Base-by-base conservation (phyloP, 148 eudicot genomes). In the Fallopia convolvulus region DNA sequence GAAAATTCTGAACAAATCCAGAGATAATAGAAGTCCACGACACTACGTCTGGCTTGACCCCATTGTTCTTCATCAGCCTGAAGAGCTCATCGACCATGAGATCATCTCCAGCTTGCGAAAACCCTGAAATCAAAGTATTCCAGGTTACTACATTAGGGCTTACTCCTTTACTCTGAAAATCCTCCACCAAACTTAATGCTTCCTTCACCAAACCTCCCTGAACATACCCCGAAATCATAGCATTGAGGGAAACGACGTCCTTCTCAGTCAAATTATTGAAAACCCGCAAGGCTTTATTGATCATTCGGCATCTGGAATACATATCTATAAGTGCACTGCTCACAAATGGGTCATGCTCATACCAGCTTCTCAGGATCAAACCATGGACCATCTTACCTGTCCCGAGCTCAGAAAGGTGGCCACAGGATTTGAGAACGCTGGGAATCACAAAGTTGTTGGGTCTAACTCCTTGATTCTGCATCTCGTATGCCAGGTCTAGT, bases 21-120 rank as follows among this genome's bases (percentile, higher is more conserved):
- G 93, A 84, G 77, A 94, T 82, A 47, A 94, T 77, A 13, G 95
- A 89, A 68, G 98, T 93, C 94, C 93, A 93, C 10, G 98, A 88
- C 49, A 93, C 88, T 33, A 86, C 90, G 83, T 94, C 97, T n/a
- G 93, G 98, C 79, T 90, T 86, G 46, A 89, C 77, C 66, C 90
- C 90, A 74, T 72, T 26, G 33, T 30, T 77, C 5, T 81, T 83
- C 98, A 93, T 94, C 65, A 81, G 46, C 17, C 75, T 70, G 72
- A 94, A 85, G 26, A 92, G 81, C 80, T 88, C 81, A 42, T 78
- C 78, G 49, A 89, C 94, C 90, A 84, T 90, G n/a, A 74, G 21
- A 70, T 79, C 84, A 84, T 94, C 86, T n/a, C 89, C 87, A 32
- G 83, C 89, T 80, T 81, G 87, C 0, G 97, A 84, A 86, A 89